These are phyloP conservation scores for Arxiozyma bovina DNA, from an alignment of 1,139 yeast genomes.

Conservation along the genomic window DNA sequence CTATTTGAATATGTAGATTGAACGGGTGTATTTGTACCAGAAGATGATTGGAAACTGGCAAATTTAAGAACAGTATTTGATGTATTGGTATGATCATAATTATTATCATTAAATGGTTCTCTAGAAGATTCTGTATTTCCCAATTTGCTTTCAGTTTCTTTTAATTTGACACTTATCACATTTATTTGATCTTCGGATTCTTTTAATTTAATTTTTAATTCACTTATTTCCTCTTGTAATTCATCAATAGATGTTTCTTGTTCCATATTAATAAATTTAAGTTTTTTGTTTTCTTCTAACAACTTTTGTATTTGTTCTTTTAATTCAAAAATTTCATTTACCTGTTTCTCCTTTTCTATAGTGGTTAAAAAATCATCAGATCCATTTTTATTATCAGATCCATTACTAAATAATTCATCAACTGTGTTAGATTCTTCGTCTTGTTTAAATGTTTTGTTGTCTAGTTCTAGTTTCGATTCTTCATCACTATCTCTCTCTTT, in stretches of 20 bases:
- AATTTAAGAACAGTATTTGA: constrained; percentile 9
- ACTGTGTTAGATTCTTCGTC: constrained; percentile 4
- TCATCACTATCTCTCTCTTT: neutral
- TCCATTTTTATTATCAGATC: constrained; percentile 1
- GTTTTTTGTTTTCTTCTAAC: constrained; percentile 29
- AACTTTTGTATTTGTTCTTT: constrained; percentile 26
- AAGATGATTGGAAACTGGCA: constrained; percentile 11
- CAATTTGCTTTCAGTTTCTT: constrained; percentile 17
- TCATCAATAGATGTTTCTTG: constrained; percentile 38
- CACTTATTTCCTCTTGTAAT: constrained; percentile 28
- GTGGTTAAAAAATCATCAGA: constrained; percentile 27
- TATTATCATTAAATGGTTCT: constrained; percentile 5
- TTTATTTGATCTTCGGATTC: constrained; percentile 24
- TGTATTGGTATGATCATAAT: neutral
- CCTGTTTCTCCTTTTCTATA: constrained; percentile 25
- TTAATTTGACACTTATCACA: constrained; percentile 9
- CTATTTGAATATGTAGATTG: constrained; percentile 7
- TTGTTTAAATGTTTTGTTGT: neutral
- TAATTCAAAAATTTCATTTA: constrained; percentile 24
- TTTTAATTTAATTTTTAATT: constrained; percentile 28
- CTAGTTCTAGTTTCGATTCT: neutral
- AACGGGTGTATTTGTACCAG: constrained; percentile 8
- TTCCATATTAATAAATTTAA: constrained; percentile 41
- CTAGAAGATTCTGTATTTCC: constrained; percentile 16
- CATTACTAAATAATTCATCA: constrained; percentile 6